Evolutionary conservation across 805 yeast species (phyloP).

Genomic region (Metschnikowia aberdeeniae): DNA sequence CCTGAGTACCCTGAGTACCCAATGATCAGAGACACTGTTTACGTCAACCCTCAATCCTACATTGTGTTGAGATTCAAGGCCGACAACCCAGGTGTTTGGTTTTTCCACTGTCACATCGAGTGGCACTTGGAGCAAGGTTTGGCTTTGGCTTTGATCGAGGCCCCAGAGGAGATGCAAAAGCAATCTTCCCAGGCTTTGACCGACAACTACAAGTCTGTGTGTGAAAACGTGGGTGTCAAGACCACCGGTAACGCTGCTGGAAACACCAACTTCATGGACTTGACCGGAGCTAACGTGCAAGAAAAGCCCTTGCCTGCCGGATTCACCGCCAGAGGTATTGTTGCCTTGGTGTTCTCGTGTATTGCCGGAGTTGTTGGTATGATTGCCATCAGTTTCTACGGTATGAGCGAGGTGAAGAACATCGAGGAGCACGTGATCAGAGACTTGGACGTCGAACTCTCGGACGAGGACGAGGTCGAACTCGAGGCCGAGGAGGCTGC

Average conservation of each 20-base stretch:
- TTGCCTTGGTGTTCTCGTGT: constrained; percentile 88
- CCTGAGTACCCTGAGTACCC: constrained; percentile 64
- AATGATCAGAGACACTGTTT: constrained; percentile 76
- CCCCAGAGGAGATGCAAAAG: constrained; percentile 64
- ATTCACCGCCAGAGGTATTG: constrained; percentile 92
- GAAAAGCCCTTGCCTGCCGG: constrained; percentile 68
- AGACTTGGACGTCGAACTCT: constrained; percentile 49
- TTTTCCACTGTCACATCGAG: constrained; percentile 97
- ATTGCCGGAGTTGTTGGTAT: constrained; percentile 83
- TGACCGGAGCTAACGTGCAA: constrained; percentile 75
- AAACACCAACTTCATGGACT: constrained; percentile 61
- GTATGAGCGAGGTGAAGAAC: constrained; percentile 75
- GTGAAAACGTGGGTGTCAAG: constrained; percentile 53
- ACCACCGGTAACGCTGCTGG: constrained; percentile 87
- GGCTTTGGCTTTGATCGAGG: constrained; percentile 77
- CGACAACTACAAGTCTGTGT: constrained; percentile 55
- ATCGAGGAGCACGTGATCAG: constrained; percentile 60
- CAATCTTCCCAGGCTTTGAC: constrained; percentile 51
- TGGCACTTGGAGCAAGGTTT: constrained; percentile 98
- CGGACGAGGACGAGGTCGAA: constrained; percentile 21
- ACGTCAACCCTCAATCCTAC: constrained; percentile 79
- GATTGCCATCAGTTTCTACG: constrained; percentile 72
- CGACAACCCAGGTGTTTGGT: constrained; percentile 97
- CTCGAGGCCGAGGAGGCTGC: constrained; percentile 11
- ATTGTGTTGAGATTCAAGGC: constrained; percentile 85